A percentile compares a stretch with the other conserved stretches of the same genome.
Conservation (phyloP, 2,329 filamentous ascomycete species). For the Pseudocercospora cruenta region DNA sequence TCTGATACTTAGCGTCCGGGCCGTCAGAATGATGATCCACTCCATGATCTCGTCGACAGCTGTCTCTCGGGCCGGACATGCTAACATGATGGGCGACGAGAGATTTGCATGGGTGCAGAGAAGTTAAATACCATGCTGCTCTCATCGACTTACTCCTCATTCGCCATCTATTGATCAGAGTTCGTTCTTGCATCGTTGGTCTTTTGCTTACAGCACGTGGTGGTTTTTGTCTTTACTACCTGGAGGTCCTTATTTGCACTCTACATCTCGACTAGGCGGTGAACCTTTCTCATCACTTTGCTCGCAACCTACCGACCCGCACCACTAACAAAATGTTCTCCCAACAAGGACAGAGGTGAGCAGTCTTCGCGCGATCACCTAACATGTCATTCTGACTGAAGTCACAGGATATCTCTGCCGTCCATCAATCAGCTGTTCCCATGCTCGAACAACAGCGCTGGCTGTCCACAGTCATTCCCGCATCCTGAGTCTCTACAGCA, state of each 20-base stretch:
- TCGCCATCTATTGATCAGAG: conserved; percentile 19
- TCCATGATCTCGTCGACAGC: conserved; percentile 25
- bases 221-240: conserved; percentile 15
- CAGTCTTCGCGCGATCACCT: background rate
- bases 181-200: conserved; percentile 22
- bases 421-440: background rate
- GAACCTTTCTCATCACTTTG: conserved; percentile 2
- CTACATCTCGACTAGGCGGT: conserved; percentile 3
- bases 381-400: background rate
- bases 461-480: background rate
- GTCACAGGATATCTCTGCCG: background rate
- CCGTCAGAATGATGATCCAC: conserved; percentile 25
- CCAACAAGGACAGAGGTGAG: background rate
- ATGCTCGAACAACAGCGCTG: background rate
- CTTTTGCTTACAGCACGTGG: conserved; percentile 14
- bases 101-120: conserved; percentile 21
- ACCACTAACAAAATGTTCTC: background rate
- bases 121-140: conserved; percentile 25
- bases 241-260: conserved; percentile 4
- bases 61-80: conserved; percentile 19
- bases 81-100: conserved; percentile 13
- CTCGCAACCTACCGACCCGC: background rate
- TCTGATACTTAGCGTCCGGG: conserved; percentile 29
- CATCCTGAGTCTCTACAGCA: background rate
- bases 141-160: conserved; percentile 12